Conservation (phyloP, 2,329 filamentous ascomycete genomes). For the Periconia digitata region DNA sequence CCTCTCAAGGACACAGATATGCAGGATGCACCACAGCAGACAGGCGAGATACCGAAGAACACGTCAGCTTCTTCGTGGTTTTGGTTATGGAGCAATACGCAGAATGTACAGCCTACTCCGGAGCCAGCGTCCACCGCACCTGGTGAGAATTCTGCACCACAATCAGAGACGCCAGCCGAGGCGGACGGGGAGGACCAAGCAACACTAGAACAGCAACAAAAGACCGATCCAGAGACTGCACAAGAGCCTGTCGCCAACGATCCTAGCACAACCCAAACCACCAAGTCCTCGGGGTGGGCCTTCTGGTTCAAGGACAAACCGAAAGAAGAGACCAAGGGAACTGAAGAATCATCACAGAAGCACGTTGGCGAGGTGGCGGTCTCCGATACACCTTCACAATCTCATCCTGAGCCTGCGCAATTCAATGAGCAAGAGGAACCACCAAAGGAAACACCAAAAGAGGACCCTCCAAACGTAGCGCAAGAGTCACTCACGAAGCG, state of each 20-base stretch:
- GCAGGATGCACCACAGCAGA: slow-evolving; percentile 15
- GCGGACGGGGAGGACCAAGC: slow-evolving; percentile 1
- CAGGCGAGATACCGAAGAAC: slow-evolving; percentile 16
- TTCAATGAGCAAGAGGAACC: slow-evolving; percentile 49
- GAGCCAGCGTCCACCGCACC: slow-evolving; percentile 13
- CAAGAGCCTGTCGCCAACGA: slow-evolving; percentile 8
- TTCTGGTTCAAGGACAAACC: slow-evolving; percentile 71
- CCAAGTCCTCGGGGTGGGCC: slow-evolving; percentile 68
- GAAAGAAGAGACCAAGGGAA: slow-evolving; percentile 55
- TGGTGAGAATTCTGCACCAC: slow-evolving; percentile 6
- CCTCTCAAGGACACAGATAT: slow-evolving; percentile 13
- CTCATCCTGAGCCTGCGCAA: slow-evolving; percentile 53
- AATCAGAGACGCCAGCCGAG: slow-evolving; percentile 12
- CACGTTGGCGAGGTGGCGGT: slow-evolving; percentile 55
- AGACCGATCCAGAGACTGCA: slow-evolving; percentile 9
- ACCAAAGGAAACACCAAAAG: slow-evolving; percentile 22
- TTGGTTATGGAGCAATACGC: slow-evolving; percentile 51
- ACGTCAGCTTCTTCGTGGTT: slow-evolving; percentile 49
- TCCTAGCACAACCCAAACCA: slow-evolving; percentile 39
- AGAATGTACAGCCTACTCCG: slow-evolving; percentile 43
- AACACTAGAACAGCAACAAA: slow-evolving; percentile 4
- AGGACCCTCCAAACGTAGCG: slow-evolving; percentile 16
- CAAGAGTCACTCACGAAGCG: slow-evolving; percentile 26
- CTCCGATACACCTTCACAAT: slow-evolving; percentile 53
- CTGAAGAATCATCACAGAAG: slow-evolving; percentile 59